Evolutionary conservation across 345 rosid genomes (phyloP).

Genomic region (Crucihimalaya himalaica): DNA sequence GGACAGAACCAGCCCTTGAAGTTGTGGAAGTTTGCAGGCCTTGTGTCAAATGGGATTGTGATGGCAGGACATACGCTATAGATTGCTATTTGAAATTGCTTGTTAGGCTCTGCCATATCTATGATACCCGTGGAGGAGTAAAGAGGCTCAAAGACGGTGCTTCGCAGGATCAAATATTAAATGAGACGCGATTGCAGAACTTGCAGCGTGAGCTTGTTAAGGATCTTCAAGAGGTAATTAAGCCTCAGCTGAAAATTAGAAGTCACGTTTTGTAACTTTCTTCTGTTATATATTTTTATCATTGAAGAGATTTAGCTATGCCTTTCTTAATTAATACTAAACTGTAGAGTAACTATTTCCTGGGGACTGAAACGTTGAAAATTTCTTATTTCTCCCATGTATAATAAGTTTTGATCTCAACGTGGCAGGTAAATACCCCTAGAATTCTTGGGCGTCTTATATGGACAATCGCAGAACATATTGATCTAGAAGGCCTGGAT

Average conservation of each 20-base stretch:
- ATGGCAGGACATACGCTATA: constrained; percentile 93
- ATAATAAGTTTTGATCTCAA: constrained; percentile 15
- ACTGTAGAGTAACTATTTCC: constrained; percentile 3
- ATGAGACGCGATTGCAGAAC: constrained; percentile 91
- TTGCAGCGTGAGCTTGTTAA: constrained; percentile 90
- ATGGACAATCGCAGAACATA: constrained; percentile 92
- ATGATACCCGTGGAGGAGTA: constrained; percentile 96
- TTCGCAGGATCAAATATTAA: constrained; percentile 92
- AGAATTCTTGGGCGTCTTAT: constrained; percentile 80
- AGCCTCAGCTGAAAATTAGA: constrained; percentile 2
- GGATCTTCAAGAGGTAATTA: constrained; percentile 80
- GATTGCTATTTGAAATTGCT: constrained; percentile 96
- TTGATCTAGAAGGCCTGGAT: constrained; percentile 94
- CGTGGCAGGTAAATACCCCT: constrained; percentile 73
- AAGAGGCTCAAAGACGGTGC: constrained; percentile 98
- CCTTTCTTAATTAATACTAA: neutral
- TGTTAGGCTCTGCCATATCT: constrained; percentile 91
- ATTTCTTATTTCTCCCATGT: constrained; percentile 3
- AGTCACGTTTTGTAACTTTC: constrained; percentile 8
- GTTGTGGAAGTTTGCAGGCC: constrained; percentile 98
- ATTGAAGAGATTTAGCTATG: neutral
- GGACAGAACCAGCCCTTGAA: constrained; percentile 98
- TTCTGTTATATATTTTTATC: neutral
- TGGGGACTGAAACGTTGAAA: constrained; percentile 6
- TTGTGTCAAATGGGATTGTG: constrained; percentile 98